Base-by-base conservation (phyloP, 2,329 filamentous ascomycete genomes). In the Diplodia scrobiculata region DNA sequence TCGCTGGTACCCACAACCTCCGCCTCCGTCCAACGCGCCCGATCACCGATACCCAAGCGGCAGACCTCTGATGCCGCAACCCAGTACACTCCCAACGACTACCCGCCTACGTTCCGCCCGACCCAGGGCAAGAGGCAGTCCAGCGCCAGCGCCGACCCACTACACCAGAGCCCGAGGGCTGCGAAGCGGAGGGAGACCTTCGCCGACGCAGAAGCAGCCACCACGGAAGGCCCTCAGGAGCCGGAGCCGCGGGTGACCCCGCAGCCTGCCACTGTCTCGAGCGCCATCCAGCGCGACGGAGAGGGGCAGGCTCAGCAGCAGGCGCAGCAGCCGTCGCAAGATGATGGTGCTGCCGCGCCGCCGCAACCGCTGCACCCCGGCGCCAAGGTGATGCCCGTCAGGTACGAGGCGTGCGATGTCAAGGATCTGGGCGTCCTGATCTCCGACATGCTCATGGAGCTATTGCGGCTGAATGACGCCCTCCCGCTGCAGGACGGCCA, bases 371-470 rank as follows among this genome's bases (percentile, higher is more conserved):
- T 38, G 27, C 72, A 73, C 66, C 78, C 79, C 14, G 79, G 81
- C 3, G 78, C 77, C 2, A 88, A 87, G 73, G 71, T 83, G 66
- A 84, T 95, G 74, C 90, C 95, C 0, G 78, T 84, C 67, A 84
- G 84, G 72, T 99, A 99, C 77, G 92, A 97, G 77, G 81, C 87
- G 11, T 96, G 91, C 75, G 83, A 89, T 47, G 86, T 91, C 9
- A 90, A 92, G 73, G 93, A 97, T 75, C 86, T 99, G 75, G 95
- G 97, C 32, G 84, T 94, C 50, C 81, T 99, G 68, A 95, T 99
- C 70, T 88, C 93, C 53, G 91, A 96, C 74, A 98, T 99, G 95
- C 84, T 99, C 55, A 89, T 93, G 78, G 95, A 99, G 79, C 82
- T 99, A 55, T 96, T 99, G 71, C 88, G 91, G 68, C 91, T 94